These are phyloP conservation scores for Zasmidium angulare DNA, from an alignment of 2,329 filamentous ascomycete species.

Conservation along the genomic window DNA sequence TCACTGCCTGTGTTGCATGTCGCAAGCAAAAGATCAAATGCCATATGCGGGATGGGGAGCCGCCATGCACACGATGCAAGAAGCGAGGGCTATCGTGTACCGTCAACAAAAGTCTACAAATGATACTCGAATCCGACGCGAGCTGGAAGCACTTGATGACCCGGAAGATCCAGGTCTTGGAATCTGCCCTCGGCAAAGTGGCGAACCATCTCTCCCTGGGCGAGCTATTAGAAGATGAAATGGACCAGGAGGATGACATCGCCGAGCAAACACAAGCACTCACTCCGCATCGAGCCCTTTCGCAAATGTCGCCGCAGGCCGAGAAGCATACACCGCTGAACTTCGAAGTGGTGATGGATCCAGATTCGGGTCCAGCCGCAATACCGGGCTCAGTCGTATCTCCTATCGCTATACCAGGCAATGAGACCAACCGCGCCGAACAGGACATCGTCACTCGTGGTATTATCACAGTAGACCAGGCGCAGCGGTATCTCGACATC, in stretches of 20 bases:
- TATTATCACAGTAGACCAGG: conserved; percentile 28
- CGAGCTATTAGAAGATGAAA: conserved; percentile 25
- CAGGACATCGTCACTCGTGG: conserved; percentile 32
- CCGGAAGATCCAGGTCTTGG: conserved; percentile 38
- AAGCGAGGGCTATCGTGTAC: conserved; percentile 42
- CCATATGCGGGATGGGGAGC: conserved; percentile 39
- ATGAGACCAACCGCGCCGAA: conserved; percentile 26
- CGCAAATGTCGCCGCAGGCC: conserved; percentile 18
- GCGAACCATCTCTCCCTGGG: conserved; percentile 22
- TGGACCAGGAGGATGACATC: conserved; percentile 25
- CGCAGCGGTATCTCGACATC: conserved; percentile 31
- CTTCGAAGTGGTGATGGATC: conserved; percentile 42
- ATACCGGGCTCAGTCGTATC: conserved; percentile 35
- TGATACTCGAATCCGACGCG: conserved; percentile 43
- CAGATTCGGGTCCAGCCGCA: conserved; percentile 37
- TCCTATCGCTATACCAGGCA: conserved; percentile 26
- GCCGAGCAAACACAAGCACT: conserved; percentile 9
- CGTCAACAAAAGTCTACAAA: conserved; percentile 45
- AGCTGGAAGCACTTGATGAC: conserved; percentile 43
- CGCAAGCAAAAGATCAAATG: conserved; percentile 47
- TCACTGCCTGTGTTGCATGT: conserved; percentile 42
- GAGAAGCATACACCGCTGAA: conserved; percentile 30
- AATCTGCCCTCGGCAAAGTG: conserved; percentile 36
- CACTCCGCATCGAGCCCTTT: conserved; percentile 4
- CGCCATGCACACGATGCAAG: conserved; percentile 43